Conservation (phyloP, 306 rosid species). For the Cucurbita argyrosperma region DNA sequence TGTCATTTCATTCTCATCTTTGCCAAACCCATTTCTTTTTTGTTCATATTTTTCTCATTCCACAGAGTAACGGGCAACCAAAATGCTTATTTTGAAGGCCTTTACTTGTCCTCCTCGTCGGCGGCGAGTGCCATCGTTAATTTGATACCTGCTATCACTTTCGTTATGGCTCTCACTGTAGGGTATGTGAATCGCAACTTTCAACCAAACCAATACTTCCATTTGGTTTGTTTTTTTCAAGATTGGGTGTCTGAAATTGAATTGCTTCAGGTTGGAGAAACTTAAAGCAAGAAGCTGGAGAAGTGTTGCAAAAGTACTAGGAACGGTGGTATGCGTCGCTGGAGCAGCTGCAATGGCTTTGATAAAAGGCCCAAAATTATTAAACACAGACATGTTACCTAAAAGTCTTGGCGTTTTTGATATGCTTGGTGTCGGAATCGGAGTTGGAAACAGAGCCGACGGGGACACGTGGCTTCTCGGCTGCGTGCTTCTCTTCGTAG, state of each 20-base stretch:
- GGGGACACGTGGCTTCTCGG: slow-evolving; percentile 26
- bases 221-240: too few relatives aligned
- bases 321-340: slow-evolving; percentile 32
- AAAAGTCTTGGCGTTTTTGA: neutral
- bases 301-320: slow-evolving; percentile 37
- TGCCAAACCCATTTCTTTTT: neutral
- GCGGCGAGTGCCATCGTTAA: slow-evolving; percentile 39
- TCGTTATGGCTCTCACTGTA: slow-evolving; percentile 24
- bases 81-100: slow-evolving; percentile 28
- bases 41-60: neutral
- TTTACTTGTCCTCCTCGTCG: slow-evolving; percentile 32
- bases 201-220: neutral
- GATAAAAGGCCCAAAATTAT: slow-evolving; percentile 39
- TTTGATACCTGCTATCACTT: slow-evolving; percentile 48
- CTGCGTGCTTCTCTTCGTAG: slow-evolving; percentile 23
- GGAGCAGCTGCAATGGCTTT: slow-evolving; percentile 42
- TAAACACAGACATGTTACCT: slow-evolving; percentile 13
- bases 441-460: neutral
- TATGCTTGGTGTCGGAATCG: neutral
- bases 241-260: neutral
- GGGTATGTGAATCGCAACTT: slow-evolving; percentile 21
- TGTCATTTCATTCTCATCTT: neutral
- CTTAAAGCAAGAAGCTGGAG: slow-evolving; percentile 24
- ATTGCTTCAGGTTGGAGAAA: slow-evolving; percentile 25
- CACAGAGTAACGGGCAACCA: slow-evolving; percentile 25